These are phyloP conservation scores for Raphanus sativus DNA, from an alignment of 345 rosid genomes.

Conservation along the genomic window DNA sequence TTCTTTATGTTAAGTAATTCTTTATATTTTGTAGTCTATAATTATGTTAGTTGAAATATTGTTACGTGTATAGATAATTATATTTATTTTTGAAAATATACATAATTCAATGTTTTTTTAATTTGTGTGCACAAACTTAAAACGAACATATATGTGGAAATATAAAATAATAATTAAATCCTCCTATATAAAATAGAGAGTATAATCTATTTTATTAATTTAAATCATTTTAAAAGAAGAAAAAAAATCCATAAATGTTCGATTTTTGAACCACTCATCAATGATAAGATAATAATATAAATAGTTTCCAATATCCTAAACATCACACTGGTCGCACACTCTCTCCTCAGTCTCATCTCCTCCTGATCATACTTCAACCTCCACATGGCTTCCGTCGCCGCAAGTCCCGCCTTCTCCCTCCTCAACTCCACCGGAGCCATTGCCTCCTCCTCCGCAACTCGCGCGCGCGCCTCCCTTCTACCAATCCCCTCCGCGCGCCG, in stretches of 20 bases:
- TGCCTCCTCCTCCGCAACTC: constrained; percentile 28
- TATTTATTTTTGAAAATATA: no score
- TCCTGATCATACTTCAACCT: neutral
- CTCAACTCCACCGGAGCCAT: constrained; percentile 43
- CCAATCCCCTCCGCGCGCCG: constrained; percentile 40
- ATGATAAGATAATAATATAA: constrained; percentile 51
- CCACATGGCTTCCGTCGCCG: constrained; percentile 67
- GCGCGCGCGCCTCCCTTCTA: constrained; percentile 46
- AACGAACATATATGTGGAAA: no score
- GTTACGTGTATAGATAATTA: no score
- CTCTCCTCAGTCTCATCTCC: constrained; percentile 8
- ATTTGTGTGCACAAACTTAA: no score
- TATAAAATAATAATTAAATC: no score
- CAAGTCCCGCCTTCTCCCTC: constrained; percentile 67
- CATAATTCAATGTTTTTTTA: no score
- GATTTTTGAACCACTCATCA: constrained; percentile 50
- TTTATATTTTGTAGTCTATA: no score
- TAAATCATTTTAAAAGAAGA: no score
- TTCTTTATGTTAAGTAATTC: no score
- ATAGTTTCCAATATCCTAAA: constrained; percentile 7
- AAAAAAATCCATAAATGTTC: neutral
- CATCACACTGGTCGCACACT: constrained; percentile 29
- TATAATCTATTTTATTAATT: no score
- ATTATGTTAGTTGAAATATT: no score
- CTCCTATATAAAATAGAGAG: no score